A percentile compares a stretch with the other conserved stretches of the same genome.
Conservation (phyloP, 2,329 filamentous ascomycete genomes). For the Daldinia sp. region DNA sequence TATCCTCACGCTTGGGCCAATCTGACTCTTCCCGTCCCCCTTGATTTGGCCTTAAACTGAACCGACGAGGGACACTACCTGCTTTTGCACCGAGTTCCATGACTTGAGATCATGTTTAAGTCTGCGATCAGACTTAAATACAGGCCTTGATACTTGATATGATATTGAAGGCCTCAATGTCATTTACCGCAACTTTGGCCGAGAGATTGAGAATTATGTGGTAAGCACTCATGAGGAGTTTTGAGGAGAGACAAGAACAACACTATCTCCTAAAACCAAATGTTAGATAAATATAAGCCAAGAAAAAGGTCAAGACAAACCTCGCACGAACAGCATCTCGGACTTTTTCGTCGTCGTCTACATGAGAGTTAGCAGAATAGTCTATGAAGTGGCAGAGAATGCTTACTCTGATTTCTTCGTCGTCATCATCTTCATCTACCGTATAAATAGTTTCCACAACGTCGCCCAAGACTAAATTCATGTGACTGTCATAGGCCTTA, state of each 20-base stretch:
- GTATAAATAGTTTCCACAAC: constrained; percentile 98
- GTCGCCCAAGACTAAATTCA: constrained; percentile 95
- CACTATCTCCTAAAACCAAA: constrained; percentile 71
- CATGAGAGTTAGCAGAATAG: constrained; percentile 8
- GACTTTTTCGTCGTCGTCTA: constrained; percentile 96
- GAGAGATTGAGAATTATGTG: background rate
- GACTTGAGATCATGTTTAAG: background rate
- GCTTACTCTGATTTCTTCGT: constrained; percentile 79
- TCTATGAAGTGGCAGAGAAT: background rate
- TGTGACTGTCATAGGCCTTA: constrained; percentile 98
- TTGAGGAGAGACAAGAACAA: constrained; percentile 77
- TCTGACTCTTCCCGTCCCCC: constrained; percentile 5
- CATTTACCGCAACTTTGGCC: background rate
- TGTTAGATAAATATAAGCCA: constrained; percentile 46
- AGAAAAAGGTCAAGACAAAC: constrained; percentile 64
- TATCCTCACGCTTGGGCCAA: background rate
- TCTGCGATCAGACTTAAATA: constrained; percentile 9
- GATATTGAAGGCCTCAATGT: background rate
- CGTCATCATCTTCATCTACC: constrained; percentile 88
- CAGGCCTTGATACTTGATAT: too few species aligned
- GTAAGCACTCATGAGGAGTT: constrained; percentile 55
- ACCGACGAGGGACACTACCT: constrained; percentile 2
- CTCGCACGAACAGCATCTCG: constrained; percentile 98
- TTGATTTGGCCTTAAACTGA: constrained; percentile 1
- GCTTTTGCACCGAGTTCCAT: constrained; percentile 10